phyloP scores from a whole-genome alignment of 2,329 filamentous ascomycete species.

The Sporothrix protearum region DNA sequence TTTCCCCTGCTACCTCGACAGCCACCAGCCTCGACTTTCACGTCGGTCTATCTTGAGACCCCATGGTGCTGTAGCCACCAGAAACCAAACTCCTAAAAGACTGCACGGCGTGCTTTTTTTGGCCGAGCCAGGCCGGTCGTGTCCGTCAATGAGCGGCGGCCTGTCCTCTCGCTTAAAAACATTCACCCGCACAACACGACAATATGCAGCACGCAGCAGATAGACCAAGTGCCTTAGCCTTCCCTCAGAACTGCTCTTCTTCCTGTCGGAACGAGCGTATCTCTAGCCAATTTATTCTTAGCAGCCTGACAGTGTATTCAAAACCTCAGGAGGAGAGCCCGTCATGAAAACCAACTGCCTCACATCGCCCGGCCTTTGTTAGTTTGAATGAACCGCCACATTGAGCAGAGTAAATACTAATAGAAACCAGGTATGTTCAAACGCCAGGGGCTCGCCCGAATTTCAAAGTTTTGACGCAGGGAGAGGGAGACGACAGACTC shows the following conservation, averaged over 20 bases:
- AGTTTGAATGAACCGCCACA: not conserved
- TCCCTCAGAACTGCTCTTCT: not conserved
- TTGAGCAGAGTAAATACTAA: not conserved
- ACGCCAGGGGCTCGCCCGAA: not conserved
- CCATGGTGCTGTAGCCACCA: no score
- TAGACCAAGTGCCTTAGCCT: not conserved
- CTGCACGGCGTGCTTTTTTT: not conserved
- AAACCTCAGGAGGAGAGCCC: not conserved
- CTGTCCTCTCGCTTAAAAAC: not conserved
- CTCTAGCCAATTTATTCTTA: not conserved
- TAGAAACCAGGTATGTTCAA: not conserved
- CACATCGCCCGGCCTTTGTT: not conserved
- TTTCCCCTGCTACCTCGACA: not conserved
- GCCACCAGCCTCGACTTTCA: not conserved
- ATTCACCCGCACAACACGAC: not conserved
- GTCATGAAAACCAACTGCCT: not conserved
- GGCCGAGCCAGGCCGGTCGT: not conserved
- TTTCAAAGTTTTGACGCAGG: constrained; percentile 4
- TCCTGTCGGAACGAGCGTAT: not conserved
- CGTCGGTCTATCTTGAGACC: no score
- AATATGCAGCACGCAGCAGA: not conserved
- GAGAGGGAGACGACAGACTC: not conserved
- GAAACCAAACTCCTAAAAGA: not conserved
- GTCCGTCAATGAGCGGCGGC: not conserved
- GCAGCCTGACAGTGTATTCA: not conserved